Conservation (phyloP, 108 stramenopile species). For the Parietichytrium sp. region DNA sequence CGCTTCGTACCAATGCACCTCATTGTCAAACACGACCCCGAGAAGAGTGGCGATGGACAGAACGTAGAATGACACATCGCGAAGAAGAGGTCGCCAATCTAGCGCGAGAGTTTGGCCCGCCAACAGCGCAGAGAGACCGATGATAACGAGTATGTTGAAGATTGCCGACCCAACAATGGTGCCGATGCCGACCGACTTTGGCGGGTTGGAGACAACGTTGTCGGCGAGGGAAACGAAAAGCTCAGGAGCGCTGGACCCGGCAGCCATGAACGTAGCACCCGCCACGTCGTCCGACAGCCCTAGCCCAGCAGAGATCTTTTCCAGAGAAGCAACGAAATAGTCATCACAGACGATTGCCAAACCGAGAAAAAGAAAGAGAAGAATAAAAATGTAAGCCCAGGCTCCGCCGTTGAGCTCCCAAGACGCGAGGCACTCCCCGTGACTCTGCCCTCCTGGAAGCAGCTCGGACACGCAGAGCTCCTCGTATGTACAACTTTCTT, state of each 20-base stretch:
- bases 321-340: slow-evolving; percentile 48
- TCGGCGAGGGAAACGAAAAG: slow-evolving; percentile 45
- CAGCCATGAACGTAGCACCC: slow-evolving; percentile 61
- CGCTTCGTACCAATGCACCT: slow-evolving; percentile 46
- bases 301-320: slow-evolving; percentile 41
- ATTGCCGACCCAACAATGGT: slow-evolving; percentile 82
- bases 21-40: slow-evolving; percentile 19
- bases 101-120: slow-evolving; percentile 43
- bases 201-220: slow-evolving; percentile 24
- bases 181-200: slow-evolving; percentile 69
- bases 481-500: background rate
- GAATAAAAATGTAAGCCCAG: slow-evolving; percentile 41
- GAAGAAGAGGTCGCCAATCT: slow-evolving; percentile 52
- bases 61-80: slow-evolving; percentile 54
- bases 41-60: slow-evolving; percentile 31
- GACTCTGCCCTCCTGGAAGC: background rate
- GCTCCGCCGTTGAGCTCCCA: slow-evolving; percentile 36
- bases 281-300: slow-evolving; percentile 52
- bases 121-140: slow-evolving; percentile 71
- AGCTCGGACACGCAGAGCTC: slow-evolving; percentile 1
- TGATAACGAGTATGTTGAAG: slow-evolving; percentile 81
- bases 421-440: background rate
- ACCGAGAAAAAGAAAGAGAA: slow-evolving; percentile 56
- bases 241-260: slow-evolving; percentile 55
- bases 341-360: slow-evolving; percentile 63